Conservation (phyloP, 257 asterid genomes). For the Penstemon barbatus region DNA sequence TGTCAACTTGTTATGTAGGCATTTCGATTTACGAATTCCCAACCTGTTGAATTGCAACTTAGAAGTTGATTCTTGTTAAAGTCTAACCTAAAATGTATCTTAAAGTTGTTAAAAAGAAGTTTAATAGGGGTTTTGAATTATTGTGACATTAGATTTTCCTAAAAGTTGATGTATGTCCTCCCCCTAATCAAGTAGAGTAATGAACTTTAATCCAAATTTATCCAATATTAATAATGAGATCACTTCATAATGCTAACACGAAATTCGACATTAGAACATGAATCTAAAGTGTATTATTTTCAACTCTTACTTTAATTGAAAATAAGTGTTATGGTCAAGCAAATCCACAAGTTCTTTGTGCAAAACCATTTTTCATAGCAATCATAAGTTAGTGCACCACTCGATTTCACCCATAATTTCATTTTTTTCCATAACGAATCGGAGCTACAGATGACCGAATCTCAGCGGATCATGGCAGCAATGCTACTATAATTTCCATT, state of each 20-base stretch:
- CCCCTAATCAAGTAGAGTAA: slow-evolving; percentile 26
- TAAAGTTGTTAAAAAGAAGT: slow-evolving; percentile 32
- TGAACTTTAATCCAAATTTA: slow-evolving; percentile 20
- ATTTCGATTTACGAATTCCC: slow-evolving; percentile 19
- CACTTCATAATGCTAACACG: slow-evolving; percentile 1
- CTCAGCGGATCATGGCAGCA: no score
- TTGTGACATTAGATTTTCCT: slow-evolving; percentile 24
- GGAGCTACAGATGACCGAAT: no score
- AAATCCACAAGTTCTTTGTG: no score
- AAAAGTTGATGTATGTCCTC: slow-evolving; percentile 20
- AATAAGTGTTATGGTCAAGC: not conserved
- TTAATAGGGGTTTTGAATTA: slow-evolving; percentile 34
- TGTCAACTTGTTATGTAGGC: slow-evolving; percentile 34
- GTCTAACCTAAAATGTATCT: slow-evolving; percentile 8
- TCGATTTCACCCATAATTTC: no score
- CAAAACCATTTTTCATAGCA: not conserved
- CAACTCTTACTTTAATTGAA: slow-evolving; percentile 4
- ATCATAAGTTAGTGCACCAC: no score
- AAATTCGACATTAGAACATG: slow-evolving; percentile 1
- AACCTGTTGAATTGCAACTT: not conserved
- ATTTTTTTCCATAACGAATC: no score
- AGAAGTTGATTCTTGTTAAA: slow-evolving; percentile 27
- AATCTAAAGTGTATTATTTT: slow-evolving; percentile 3
- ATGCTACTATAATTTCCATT: slow-evolving; percentile 29
- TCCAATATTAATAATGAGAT: slow-evolving; percentile 13